A percentile compares a stretch with the other conserved stretches of the same genome.
phyloP scores from a whole-genome alignment of 371 early-diverging fungal genomes.

The Mucor saturninus region DNA sequence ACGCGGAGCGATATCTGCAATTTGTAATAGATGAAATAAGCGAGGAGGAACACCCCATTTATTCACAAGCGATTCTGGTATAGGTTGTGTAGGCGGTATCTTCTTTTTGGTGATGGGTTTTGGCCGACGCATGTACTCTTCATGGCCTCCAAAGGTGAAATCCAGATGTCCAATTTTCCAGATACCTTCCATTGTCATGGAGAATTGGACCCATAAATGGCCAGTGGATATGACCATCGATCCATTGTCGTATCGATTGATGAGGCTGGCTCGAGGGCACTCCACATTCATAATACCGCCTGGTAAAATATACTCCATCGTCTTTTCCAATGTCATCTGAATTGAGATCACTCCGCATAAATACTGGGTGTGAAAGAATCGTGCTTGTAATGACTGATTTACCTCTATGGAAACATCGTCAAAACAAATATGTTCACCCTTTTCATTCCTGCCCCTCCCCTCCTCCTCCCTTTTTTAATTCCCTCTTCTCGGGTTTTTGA shows the following conservation, averaged over 20 bases:
- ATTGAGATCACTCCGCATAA: slow-evolving; percentile 43
- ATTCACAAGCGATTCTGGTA: slow-evolving; percentile 42
- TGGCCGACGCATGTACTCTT: slow-evolving; percentile 39
- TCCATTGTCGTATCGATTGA: slow-evolving; percentile 41
- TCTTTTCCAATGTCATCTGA: slow-evolving; percentile 48
- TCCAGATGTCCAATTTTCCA: slow-evolving; percentile 46
- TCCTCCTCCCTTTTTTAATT: background rate
- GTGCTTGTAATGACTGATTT: slow-evolving; percentile 30
- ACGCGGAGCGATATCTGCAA: slow-evolving; percentile 28
- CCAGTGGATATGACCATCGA: slow-evolving; percentile 43
- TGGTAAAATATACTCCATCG: slow-evolving; percentile 45
- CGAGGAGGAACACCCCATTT: slow-evolving; percentile 47
- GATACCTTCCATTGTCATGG: slow-evolving; percentile 23
- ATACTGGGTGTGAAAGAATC: slow-evolving; percentile 50
- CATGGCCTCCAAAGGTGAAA: slow-evolving; percentile 39
- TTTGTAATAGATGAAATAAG: slow-evolving; percentile 32
- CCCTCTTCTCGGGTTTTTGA: background rate
- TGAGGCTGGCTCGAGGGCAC: slow-evolving; percentile 47
- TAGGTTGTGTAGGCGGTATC: slow-evolving; percentile 17
- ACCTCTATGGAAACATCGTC: slow-evolving; percentile 22
- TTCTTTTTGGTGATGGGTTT: slow-evolving; percentile 31
- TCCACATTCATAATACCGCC: slow-evolving; percentile 42
- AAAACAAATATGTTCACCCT: background rate
- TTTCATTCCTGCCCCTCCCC: background rate
- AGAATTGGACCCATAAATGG: slow-evolving; percentile 36